Conservation (phyloP, 768 basidiomycete species). For the Lactarius deliciosus region DNA sequence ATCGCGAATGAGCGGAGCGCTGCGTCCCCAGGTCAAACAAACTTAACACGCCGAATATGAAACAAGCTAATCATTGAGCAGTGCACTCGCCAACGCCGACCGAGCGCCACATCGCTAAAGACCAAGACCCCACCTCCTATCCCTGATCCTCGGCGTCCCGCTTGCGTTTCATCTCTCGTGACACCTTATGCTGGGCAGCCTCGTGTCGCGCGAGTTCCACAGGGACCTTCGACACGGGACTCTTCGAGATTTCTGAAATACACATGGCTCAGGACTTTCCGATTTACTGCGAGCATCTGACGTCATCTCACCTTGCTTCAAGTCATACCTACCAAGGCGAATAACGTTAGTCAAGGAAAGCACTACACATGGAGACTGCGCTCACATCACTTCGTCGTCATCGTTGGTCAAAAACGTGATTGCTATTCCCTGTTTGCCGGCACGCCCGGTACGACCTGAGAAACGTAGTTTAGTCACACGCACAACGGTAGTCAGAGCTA, state of each 20-base stretch:
- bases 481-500: background rate
- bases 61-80: background rate
- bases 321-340: constrained; percentile 70
- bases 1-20: background rate
- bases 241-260: constrained; percentile 82
- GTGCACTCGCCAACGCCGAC: constrained; percentile 1
- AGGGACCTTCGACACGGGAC: constrained; percentile 87
- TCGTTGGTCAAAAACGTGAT: constrained; percentile 97
- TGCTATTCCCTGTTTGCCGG: constrained; percentile 89
- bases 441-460: constrained; percentile 92
- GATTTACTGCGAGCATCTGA: background rate
- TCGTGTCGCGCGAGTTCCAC: constrained; percentile 89
- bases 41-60: background rate
- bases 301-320: constrained; percentile 73
- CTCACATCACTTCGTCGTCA: constrained; percentile 90
- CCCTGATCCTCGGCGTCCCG: constrained; percentile 74
- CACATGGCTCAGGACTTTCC: background rate
- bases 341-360: constrained; percentile 17
- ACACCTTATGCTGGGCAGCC: constrained; percentile 85
- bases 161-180: constrained; percentile 94
- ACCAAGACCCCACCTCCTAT: constrained; percentile 12
- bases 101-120: background rate
- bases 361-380: constrained; percentile 22
- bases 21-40: background rate
- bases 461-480: constrained; percentile 15